Evolutionary conservation across 2,329 filamentous ascomycete species (phyloP).

Genomic region (Zasmidium citrigriseum): DNA sequence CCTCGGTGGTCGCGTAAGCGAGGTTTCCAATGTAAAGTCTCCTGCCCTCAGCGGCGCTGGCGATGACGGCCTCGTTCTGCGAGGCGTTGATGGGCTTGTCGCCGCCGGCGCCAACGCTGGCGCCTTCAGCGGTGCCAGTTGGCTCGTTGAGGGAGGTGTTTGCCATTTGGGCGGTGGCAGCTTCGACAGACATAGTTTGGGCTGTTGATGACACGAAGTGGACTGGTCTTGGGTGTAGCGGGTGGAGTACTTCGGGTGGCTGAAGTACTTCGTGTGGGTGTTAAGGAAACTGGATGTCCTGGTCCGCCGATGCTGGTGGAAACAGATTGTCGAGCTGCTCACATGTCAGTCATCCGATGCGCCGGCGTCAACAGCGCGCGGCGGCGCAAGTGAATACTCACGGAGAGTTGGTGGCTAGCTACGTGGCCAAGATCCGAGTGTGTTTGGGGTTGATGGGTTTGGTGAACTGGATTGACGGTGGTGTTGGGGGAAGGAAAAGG

Average conservation of each 20-base stretch:
- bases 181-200: constrained; percentile 87
- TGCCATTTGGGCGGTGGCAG: constrained; percentile 72
- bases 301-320: constrained; percentile 46
- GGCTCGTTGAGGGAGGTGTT: constrained; percentile 64
- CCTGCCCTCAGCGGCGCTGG: constrained; percentile 97
- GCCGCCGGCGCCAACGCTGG: constrained; percentile 48
- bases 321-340: constrained; percentile 51
- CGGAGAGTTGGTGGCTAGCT: constrained; percentile 53
- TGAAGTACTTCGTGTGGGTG: constrained; percentile 36
- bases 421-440: constrained; percentile 39
- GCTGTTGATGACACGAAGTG: constrained; percentile 58
- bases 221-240: constrained; percentile 16
- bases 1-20: constrained; percentile 99
- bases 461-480: constrained; percentile 23
- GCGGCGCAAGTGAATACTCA: constrained; percentile 15
- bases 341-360: constrained; percentile 14
- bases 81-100: constrained; percentile 70
- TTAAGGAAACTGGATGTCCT: constrained; percentile 42
- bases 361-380: not conserved
- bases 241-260: constrained; percentile 24
- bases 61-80: constrained; percentile 87
- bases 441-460: constrained; percentile 21
- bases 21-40: constrained; percentile 99
- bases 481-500: constrained; percentile 29
- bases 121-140: constrained; percentile 58